Percentiles rank a stretch among this genome's conserved stretches.
Evolutionary conservation across 2,329 filamentous ascomycete species (phyloP).

Genomic region (Periconia digitata): DNA sequence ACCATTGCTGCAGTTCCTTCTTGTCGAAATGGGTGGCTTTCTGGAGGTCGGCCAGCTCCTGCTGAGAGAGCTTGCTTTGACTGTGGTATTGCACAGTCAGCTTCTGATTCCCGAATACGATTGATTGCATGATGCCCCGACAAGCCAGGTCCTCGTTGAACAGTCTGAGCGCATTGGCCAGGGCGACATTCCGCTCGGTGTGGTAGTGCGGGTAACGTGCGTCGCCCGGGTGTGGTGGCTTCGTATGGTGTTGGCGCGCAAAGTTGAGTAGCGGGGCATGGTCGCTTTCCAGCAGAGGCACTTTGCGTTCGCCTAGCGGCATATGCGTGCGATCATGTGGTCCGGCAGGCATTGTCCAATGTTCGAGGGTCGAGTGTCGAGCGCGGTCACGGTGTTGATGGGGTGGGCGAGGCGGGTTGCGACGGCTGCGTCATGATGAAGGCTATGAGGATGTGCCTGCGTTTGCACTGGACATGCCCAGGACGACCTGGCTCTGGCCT

Average conservation of each 20-base stretch:
- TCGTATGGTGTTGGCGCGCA: conserved; percentile 27
- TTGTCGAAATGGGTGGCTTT: conserved; percentile 98
- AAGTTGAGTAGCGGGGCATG: conserved; percentile 33
- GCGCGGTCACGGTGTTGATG: neutral
- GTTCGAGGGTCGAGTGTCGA: neutral
- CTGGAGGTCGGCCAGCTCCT: conserved; percentile 93
- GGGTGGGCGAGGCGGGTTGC: neutral
- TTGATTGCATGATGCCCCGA: conserved; percentile 20
- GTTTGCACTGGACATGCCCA: neutral
- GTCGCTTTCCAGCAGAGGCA: conserved; percentile 24
- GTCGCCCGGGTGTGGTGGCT: conserved; percentile 24
- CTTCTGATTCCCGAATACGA: conserved; percentile 29
- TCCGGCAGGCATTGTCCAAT: neutral
- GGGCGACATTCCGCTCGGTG: conserved; percentile 21
- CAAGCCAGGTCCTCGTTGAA: conserved; percentile 27
- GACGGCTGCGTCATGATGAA: neutral
- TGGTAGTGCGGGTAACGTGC: conserved; percentile 31
- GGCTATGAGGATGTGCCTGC: neutral
- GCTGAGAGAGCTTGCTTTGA: conserved; percentile 96
- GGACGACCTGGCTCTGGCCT: conserved; percentile 7
- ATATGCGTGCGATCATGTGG: conserved; percentile 11
- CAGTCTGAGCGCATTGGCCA: conserved; percentile 26
- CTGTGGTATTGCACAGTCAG: conserved; percentile 55
- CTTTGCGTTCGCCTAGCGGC: conserved; percentile 17
- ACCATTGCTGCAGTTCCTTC: conserved; percentile 99